Percentiles rank a stretch among this genome's conserved stretches.
Evolutionary conservation across 1,284 basidiomycete species (phyloP).

Genomic region (Cystobasidium sp.): DNA sequence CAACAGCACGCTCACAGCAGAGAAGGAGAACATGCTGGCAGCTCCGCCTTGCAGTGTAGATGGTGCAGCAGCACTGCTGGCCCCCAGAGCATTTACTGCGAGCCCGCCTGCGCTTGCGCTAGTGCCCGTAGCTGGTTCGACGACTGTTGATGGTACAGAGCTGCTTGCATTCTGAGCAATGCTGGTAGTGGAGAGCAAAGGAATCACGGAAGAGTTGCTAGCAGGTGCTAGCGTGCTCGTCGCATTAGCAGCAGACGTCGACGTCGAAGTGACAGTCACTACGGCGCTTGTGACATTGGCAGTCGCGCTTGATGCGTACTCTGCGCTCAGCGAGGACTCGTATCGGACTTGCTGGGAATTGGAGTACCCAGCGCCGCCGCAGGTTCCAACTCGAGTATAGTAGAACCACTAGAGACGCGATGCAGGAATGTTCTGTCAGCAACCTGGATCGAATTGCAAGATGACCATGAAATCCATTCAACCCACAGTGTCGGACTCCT

Average conservation of each 20-base stretch:
- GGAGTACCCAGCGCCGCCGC: slow-evolving; percentile 13
- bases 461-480: not conserved
- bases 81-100: not conserved
- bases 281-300: not conserved
- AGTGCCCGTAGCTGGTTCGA: not conserved
- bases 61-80: not conserved
- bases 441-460: too few species aligned
- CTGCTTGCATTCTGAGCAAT: not conserved
- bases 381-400: slow-evolving; percentile 45
- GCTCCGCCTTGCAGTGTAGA: not conserved
- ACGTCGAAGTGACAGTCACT: slow-evolving; percentile 8
- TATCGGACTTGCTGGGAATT: not conserved
- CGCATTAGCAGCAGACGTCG: slow-evolving; percentile 29
- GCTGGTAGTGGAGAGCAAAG: not conserved
- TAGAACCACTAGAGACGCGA: slow-evolving; percentile 44
- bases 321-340: not conserved
- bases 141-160: not conserved
- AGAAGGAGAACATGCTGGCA: not conserved
- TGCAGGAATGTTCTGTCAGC: not conserved
- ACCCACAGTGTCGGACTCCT: slow-evolving; percentile 40
- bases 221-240: not conserved
- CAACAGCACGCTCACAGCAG: not conserved
- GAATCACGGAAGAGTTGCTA: not conserved
- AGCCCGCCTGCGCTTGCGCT: not conserved
- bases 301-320: not conserved